phyloP scores from a whole-genome alignment of 306 rosid genomes.

The Hippophae tibetana region DNA sequence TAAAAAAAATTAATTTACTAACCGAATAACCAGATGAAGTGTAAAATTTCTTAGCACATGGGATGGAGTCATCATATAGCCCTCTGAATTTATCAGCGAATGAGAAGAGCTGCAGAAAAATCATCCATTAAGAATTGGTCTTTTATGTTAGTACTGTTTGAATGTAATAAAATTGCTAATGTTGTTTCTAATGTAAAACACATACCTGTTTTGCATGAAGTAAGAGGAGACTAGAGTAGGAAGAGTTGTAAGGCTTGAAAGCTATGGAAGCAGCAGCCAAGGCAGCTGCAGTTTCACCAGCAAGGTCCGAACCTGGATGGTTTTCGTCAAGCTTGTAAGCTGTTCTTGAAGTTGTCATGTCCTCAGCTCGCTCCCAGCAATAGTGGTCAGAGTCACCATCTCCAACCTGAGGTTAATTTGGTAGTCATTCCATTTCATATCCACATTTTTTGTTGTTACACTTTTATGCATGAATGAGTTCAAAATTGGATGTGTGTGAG shows the following conservation, averaged over 20 bases:
- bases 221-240: conserved; percentile 58
- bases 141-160: background rate
- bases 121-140: background rate
- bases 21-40: conserved; percentile 75
- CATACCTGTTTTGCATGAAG: conserved; percentile 67
- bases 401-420: conserved; percentile 45
- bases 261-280: conserved; percentile 78
- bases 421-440: background rate
- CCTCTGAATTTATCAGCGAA: conserved; percentile 78
- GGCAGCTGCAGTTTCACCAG: conserved; percentile 90
- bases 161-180: too few relatives aligned
- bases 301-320: conserved; percentile 85
- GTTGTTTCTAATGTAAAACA: background rate
- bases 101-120: conserved; percentile 55
- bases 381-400: conserved; percentile 82
- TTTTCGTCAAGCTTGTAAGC: conserved; percentile 64
- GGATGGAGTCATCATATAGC: conserved; percentile 51
- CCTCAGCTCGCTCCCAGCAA: conserved; percentile 91
- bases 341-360: conserved; percentile 67
- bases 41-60: conserved; percentile 48
- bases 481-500: background rate
- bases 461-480: background rate
- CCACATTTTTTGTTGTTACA: background rate
- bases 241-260: conserved; percentile 64
- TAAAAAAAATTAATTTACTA: conserved; percentile 2